Percentiles rank a stretch among this genome's conserved stretches.
Conservation (phyloP, 768 basidiomycete genomes). For the Tulasnella sp. region DNA sequence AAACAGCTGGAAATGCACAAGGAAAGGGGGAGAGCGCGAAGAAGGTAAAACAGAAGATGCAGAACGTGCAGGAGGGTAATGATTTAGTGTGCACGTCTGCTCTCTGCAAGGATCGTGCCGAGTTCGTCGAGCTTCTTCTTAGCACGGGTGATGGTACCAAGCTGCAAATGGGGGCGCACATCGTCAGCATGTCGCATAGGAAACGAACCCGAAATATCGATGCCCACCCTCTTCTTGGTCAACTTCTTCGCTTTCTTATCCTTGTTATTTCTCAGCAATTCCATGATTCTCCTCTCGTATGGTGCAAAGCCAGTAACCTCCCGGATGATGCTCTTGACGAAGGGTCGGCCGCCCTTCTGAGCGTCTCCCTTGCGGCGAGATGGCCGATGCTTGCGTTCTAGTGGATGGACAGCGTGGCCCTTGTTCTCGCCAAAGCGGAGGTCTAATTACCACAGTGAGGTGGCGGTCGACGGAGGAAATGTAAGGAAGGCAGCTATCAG, state of each 20-base stretch:
- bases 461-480: neutral
- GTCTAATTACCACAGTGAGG: constrained; percentile 48
- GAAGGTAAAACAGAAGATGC: neutral
- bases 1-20: constrained; percentile 4
- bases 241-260: constrained; percentile 99
- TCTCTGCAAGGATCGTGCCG: constrained; percentile 65
- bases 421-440: constrained; percentile 80
- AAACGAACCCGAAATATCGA: neutral
- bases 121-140: constrained; percentile 99
- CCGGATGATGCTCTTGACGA: constrained; percentile 88
- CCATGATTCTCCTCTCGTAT: constrained; percentile 97
- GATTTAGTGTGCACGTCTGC: constrained; percentile 34
- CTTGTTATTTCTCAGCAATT: constrained; percentile 96
- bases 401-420: constrained; percentile 83
- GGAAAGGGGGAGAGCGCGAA: neutral
- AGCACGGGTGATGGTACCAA: constrained; percentile 96
- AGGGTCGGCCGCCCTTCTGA: constrained; percentile 78
- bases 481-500: neutral
- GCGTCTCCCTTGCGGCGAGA: constrained; percentile 83
- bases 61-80: neutral
- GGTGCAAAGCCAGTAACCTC: constrained; percentile 98
- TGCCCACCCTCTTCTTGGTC: constrained; percentile 97
- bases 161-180: constrained; percentile 45
- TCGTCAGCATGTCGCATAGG: neutral
- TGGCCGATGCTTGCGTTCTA: constrained; percentile 70